Base-by-base conservation (phyloP, 257 asterid species). In the Plectranthus barbatus region DNA sequence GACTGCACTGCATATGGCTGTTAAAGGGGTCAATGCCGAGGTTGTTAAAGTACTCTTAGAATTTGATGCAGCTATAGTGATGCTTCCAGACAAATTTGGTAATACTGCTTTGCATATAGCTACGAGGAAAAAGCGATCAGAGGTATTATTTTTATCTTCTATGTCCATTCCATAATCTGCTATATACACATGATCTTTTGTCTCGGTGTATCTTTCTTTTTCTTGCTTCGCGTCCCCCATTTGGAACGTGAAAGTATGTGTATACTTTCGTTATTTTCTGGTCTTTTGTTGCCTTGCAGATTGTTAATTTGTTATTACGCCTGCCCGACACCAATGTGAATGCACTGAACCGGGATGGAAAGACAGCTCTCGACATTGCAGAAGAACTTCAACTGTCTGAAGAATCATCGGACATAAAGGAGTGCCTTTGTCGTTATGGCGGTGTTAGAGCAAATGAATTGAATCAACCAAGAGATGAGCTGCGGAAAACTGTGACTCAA, bases 401-500 rank as follows among this genome's bases (percentile, higher is more conserved):
- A 71, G 87, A 82, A 62, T 82, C 87, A 46, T 71, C 84, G 0
- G 79, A 79, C 24, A 76, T 79, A 47, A 82, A 72, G 66, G 79
- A 69, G 47, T 61, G 71, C 67, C 88, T 82, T 7, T 64, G 77
- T 21, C 83, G 36, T 14, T 79, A 69, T 3, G 87, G 84, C 12
- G 87, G 83, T 7, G 67, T 82, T n/a, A 62, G 87, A 66, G 87
- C 87, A n/a, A 79, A 82, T 5, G 84, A 82, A 29, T 18, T 82
- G 75, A 82, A 82, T 39, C 84, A 82, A 55, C 87, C 87, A 3
- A 57, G 87, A 57, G 94, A 87, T 9, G 96, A 87, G 79, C 94
- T 87, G 31, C 62, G 89, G 49, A 73, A 74, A 44, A 85, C 94
- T 0, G 94, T 87, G 26, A 81, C 87, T 2, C 91, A 83, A 53